A percentile compares a stretch with the other conserved stretches of the same genome.
Conservation (phyloP, 345 rosid species). For the Syzygium jambos region DNA sequence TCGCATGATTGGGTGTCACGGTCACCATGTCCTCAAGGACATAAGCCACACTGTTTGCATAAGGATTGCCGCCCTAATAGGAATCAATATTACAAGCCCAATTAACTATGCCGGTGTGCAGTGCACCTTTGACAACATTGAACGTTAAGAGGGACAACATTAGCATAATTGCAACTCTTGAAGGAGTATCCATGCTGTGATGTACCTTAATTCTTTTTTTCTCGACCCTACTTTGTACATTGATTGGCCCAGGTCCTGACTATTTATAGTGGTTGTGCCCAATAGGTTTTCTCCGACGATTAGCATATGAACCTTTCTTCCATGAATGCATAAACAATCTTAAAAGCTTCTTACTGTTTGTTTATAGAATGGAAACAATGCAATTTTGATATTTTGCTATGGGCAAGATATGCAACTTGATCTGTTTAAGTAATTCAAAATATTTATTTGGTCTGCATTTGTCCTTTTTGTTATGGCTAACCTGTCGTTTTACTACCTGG, state of each 20-base stretch:
- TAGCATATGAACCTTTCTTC: neutral
- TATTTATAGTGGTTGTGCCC: slow-evolving; percentile 19
- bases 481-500: neutral
- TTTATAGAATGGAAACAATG: neutral
- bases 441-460: neutral
- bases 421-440: neutral
- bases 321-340: neutral
- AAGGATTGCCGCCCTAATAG: fast-evolving
- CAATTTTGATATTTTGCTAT: neutral
- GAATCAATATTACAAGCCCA: neutral
- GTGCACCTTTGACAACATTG: neutral
- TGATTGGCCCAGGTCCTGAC: neutral
- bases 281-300: neutral
- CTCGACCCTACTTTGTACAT: neutral
- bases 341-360: neutral
- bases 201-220: neutral
- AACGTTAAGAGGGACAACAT: neutral
- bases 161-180: neutral
- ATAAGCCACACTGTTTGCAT: neutral
- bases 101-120: neutral
- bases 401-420: neutral
- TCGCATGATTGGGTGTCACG: fast-evolving
- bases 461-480: neutral
- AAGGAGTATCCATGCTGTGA: neutral
- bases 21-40: neutral